These are phyloP conservation scores for Erodium trifolium DNA, from an alignment of 441 rosid genomes.

Conservation along the genomic window DNA sequence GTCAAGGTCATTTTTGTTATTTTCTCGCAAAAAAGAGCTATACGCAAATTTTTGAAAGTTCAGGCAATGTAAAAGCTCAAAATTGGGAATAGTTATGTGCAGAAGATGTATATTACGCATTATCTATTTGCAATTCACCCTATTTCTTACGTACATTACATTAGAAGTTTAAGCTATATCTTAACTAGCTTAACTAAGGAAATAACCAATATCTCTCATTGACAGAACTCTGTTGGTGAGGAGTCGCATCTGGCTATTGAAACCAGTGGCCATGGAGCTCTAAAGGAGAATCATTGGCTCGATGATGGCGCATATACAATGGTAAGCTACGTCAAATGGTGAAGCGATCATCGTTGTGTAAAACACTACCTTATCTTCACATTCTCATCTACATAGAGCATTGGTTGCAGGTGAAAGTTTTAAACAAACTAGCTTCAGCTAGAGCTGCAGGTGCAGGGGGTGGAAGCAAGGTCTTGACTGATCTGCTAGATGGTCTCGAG, in stretches of 20 bases:
- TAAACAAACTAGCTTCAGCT: conserved; percentile 90
- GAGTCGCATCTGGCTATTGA: conserved; percentile 93
- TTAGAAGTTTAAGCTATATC: no score
- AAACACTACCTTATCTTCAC: not conserved
- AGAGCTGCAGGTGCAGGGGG: conserved; percentile 55
- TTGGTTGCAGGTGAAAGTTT: conserved; percentile 64
- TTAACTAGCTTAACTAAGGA: no score
- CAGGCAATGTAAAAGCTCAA: no score
- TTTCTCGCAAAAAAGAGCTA: no score
- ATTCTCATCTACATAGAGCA: not conserved
- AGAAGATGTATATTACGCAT: no score
- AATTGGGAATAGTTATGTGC: no score
- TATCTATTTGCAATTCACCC: no score
- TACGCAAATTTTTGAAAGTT: no score
- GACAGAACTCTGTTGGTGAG: conserved; percentile 77
- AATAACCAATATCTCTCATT: conserved; percentile 15
- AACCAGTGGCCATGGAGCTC: conserved; percentile 98
- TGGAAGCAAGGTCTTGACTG: conserved; percentile 87
- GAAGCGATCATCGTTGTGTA: not conserved
- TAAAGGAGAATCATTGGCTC: conserved; percentile 93
- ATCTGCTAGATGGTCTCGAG: conserved; percentile 70
- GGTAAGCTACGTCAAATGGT: conserved; percentile 36
- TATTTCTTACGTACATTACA: not conserved
- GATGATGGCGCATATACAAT: conserved; percentile 98
- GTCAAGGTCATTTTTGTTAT: no score